Base-by-base conservation (phyloP, 192 early-diverging fungal genomes). In the Pecoramyces ruminantium region DNA sequence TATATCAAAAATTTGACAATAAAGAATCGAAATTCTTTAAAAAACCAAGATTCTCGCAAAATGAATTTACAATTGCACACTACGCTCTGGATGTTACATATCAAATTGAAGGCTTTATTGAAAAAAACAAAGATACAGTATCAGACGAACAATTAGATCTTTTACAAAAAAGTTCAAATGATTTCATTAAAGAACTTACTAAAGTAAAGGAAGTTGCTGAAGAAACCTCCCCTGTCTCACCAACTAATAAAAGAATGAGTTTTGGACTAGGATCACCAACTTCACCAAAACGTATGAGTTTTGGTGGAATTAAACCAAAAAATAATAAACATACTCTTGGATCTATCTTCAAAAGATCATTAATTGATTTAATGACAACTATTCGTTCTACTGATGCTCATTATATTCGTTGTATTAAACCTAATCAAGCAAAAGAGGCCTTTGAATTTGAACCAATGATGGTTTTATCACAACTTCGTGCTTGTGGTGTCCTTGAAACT, bases 391-490 rank as follows among this genome's bases (percentile, higher is more conserved):
- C 97, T 78, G 93, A 98, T 81, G 93, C 93, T 78, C 95, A 96
- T 84, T 99, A 99, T 83, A 99, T 99, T 81, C 95, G 97, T 81
- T 99, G 97, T 89, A 96, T 99, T 86, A 99, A 99, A 87, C 96
- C 97, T 28, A 99, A 99, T 87, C 95, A 95, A 82, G 92, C 91
- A 78, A 99, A 99, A 85, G 87, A 88, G 4, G 92, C 96, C 18
- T 99, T 96, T 91, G 89, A 81, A 38, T 98, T 97, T 84, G 97
- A 99, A 82, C 92, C 97, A 29, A 92, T 92, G 27, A 96, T 97
- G 94, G 96, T 98, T 39, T 87, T 99, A 8, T 85, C 92, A 29
- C 97, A 99, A 86, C 86, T 99, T 79, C 92, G 97, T 79, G 98
- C 98, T 29, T 99, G 98, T 86, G 98, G 98, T 91, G 98, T 99